These are phyloP conservation scores for Xenosphaeropsis pyriputrescens DNA, from an alignment of 2,329 filamentous ascomycete species.

Conservation along the genomic window DNA sequence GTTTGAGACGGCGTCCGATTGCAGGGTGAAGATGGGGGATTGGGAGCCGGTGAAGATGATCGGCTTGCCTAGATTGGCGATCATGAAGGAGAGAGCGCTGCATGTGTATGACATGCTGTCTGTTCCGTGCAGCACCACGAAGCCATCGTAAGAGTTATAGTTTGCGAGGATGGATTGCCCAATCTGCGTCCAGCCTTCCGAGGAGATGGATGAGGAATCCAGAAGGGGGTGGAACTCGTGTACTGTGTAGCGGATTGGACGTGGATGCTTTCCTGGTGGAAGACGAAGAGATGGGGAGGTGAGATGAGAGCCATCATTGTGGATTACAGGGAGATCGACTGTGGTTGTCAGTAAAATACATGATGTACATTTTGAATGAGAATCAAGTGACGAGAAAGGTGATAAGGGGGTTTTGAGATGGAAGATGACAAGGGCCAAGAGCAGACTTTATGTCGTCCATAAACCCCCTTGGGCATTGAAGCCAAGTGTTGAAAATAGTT, in stretches of 20 bases:
- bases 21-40: slow-evolving; percentile 55
- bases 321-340: slow-evolving; percentile 11
- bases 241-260: slow-evolving; percentile 51
- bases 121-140: slow-evolving; percentile 59
- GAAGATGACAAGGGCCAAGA: too few species aligned
- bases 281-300: slow-evolving; percentile 30
- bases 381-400: background rate
- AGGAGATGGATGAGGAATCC: slow-evolving; percentile 58
- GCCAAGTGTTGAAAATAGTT: too few species aligned
- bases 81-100: slow-evolving; percentile 54
- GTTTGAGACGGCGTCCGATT: slow-evolving; percentile 60
- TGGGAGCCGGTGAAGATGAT: slow-evolving; percentile 51
- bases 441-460: too few species aligned
- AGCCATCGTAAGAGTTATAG: slow-evolving; percentile 55
- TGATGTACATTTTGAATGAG: background rate
- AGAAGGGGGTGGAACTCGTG: slow-evolving; percentile 54
- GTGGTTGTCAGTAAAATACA: slow-evolving; percentile 12
- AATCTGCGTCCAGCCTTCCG: slow-evolving; percentile 57
- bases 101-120: slow-evolving; percentile 46
- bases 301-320: slow-evolving; percentile 9
- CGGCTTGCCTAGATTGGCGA: slow-evolving; percentile 56
- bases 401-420: too few species aligned
- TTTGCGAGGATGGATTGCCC: slow-evolving; percentile 42
- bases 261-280: slow-evolving; percentile 46
- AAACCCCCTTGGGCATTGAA: too few species aligned